Evolutionary conservation across 2,329 filamentous ascomycete genomes (phyloP).

Genomic region (Neopestalotiopsis sp.): DNA sequence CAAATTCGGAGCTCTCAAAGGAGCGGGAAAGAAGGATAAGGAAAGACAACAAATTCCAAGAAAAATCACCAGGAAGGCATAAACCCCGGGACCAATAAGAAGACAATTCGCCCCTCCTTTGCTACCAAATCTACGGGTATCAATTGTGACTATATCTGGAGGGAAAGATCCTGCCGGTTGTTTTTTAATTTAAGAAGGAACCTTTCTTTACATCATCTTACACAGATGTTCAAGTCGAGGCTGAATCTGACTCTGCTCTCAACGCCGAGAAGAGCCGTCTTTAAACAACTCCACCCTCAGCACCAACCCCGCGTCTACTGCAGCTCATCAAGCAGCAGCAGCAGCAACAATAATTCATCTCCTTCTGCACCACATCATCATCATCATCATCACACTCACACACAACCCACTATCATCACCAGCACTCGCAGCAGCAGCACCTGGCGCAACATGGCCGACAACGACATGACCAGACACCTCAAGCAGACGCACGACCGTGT

Average conservation of each 20-base stretch:
- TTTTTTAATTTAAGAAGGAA: background rate
- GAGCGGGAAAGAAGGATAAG: background rate
- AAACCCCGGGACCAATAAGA: background rate
- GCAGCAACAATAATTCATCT: background rate
- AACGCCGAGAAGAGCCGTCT: slow-evolving; percentile 9
- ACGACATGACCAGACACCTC: slow-evolving; percentile 60
- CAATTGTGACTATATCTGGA: background rate
- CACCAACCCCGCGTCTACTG: slow-evolving; percentile 12
- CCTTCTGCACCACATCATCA: background rate
- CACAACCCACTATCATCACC: background rate
- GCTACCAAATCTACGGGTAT: background rate
- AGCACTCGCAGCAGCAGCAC: slow-evolving; percentile 10
- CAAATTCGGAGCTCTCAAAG: background rate
- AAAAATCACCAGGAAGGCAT: background rate
- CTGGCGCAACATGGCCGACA: slow-evolving; percentile 37
- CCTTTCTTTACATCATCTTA: background rate
- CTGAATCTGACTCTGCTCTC: slow-evolving; percentile 7
- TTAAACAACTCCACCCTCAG: background rate
- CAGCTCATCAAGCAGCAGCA: background rate
- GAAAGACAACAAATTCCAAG: background rate
- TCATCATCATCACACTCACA: background rate
- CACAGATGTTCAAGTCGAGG: slow-evolving; percentile 12
- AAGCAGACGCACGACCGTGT: slow-evolving; percentile 69
- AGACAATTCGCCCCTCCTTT: background rate
- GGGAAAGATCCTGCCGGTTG: background rate